Base-by-base conservation (phyloP, 192 early-diverging fungal species). In the Kickxella alabastrina region DNA sequence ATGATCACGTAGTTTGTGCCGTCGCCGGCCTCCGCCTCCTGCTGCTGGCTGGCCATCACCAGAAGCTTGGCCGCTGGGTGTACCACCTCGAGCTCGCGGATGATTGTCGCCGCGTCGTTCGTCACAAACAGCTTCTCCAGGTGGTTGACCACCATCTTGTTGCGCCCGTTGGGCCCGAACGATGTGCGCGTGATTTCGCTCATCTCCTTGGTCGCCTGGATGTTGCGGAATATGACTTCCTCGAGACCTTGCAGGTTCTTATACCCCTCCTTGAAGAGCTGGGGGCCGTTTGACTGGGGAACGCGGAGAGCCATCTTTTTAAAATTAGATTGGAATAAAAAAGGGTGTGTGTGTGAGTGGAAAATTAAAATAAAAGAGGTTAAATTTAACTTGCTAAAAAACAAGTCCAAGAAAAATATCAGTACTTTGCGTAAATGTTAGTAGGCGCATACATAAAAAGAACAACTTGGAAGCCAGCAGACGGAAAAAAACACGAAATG, bases 91-190 rank as follows among this genome's bases (percentile, higher is more conserved):
- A 98, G 80, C 68, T 97, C 95, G 60, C 86, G 85, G 59, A 97
- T 95, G 55, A 98, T 98, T 37, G 95, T 97, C 10, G 93, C 93
- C n/a, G 95, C 95, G 72, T 98, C 95, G 79, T 86, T 92, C 36
- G 95, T 98, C 23, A 98, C 93, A 75, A 98, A 93, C 31, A 98
- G 82, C 81, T 97, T 97, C 59, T 95, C 92, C 53, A 95, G 78
- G 68, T 98, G 95, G 72, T 98, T 98, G 72, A 98, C 93, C 29
- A 98, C 90, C 87, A 98, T 97, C 75, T 98, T 98, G 80, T 98
- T 98, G 57, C 93, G 89, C 27, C 72, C 95, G 53, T 98, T 95
- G 31, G 95, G 95, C 18, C 95, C 95, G 47, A 93, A 84, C 18
- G 95, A 98, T 15, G 95, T 98, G 42, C 93, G 85, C 21, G 89